Evolutionary conservation across 75 land plant genomes (phyloP).

Genomic region (Gnetum montanum): DNA sequence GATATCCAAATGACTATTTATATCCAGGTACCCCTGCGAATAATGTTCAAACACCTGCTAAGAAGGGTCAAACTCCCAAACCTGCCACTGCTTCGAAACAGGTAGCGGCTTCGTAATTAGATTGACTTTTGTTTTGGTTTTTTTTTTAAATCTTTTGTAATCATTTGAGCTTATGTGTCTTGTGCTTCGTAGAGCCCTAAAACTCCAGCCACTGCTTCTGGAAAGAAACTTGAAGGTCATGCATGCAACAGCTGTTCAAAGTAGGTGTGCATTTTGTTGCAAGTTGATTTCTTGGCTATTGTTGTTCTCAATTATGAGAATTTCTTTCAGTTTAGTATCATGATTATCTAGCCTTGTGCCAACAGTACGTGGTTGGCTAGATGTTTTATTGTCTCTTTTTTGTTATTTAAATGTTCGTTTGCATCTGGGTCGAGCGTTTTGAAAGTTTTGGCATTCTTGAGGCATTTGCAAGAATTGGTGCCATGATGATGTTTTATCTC

Average conservation of each 20-base stretch:
- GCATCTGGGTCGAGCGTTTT: too few species aligned
- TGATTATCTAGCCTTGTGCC: too few species aligned
- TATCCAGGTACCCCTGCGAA: background rate
- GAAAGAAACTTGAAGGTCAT: background rate
- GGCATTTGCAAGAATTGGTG: too few species aligned
- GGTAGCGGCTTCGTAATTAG: background rate
- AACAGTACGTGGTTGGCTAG: too few species aligned
- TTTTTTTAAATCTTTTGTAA: background rate
- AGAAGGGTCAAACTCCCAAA: constrained; percentile 2
- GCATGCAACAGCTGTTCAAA: background rate
- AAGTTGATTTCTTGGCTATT: too few species aligned
- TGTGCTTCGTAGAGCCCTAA: background rate
- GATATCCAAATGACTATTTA: background rate
- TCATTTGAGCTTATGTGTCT: background rate
- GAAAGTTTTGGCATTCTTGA: too few species aligned
- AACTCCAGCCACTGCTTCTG: background rate
- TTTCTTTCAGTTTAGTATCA: too few species aligned
- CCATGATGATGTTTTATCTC: too few species aligned
- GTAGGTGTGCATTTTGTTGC: too few species aligned
- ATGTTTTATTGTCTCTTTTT: too few species aligned
- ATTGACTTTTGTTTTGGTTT: background rate
- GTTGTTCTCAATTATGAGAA: too few species aligned
- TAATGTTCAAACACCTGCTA: background rate
- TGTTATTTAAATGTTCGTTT: too few species aligned
- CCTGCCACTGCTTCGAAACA: background rate